Base-by-base conservation (phyloP, 768 basidiomycete species). In the Kwoniella dejecticola region DNA sequence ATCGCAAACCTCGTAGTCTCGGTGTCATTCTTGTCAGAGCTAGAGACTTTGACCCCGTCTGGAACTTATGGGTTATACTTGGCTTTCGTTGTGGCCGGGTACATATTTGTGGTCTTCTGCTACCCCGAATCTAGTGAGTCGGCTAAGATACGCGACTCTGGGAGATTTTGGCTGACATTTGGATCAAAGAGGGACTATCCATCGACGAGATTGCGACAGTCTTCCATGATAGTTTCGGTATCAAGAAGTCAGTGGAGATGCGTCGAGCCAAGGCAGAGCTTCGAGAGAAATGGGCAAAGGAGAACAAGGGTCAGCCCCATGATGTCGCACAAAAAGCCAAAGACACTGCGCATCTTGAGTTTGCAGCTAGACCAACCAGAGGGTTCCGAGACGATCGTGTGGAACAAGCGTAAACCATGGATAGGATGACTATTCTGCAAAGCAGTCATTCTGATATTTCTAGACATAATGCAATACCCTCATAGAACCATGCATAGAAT, bases 61-160 rank as follows among this genome's bases (percentile, higher is more conserved):
- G 65, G 65, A 10, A 67, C 65, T 21, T 67, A 52, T 44, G 49
- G 60, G 10, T 50, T 67, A 1, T 67, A 67, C 50, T 42, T 61
- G 24, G 65, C 54, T 5, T 62, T 58, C 57, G 36, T 26, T n/a
- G 44, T 49, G 2, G 19, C 40, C 21, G 65, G 65, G 5, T 63
- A 62, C 36, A 50, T 67, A 24, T 67, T 67, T 19, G 49, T 52
- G 2, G 42, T 44, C 29, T 67, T 67, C 56, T 67, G 65, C 36
- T 62, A 62, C 30, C 65, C 65, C 17, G 65, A 67, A 55, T 57
- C 65, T 13, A 66, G n/a, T n/a, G n/a, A n/a, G n/a, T n/a, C n/a
- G n/a, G n/a, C n/a, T n/a, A n/a, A n/a, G n/a, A n/a, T n/a, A n/a
- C n/a, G n/a, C n/a, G n/a, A n/a, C n/a, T n/a, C n/a, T n/a, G n/a